Conservation (phyloP, 305 asterid genomes). For the Solanum hybrid region DNA sequence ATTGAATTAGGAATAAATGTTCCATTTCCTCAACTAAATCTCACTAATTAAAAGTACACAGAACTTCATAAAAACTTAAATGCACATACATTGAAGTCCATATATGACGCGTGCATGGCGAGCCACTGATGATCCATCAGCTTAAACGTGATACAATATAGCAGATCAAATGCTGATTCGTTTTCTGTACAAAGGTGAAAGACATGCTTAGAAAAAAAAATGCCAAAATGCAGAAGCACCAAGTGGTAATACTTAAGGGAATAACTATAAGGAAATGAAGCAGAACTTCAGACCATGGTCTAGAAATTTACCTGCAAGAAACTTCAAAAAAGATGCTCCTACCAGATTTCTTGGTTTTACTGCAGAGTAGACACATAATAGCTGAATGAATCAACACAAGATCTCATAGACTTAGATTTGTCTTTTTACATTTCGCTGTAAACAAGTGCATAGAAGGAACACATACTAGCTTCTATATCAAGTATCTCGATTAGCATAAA, state of each 20-base stretch:
- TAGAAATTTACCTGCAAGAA: conserved; percentile 56
- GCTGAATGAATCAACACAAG: neutral
- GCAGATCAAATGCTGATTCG: conserved; percentile 86
- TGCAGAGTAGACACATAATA: conserved; percentile 30
- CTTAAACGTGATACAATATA: conserved; percentile 89
- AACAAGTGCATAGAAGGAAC: neutral
- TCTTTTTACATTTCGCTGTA: neutral
- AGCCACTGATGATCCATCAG: conserved; percentile 96
- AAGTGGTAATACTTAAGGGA: neutral
- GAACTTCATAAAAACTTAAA: neutral
- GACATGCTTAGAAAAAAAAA: neutral
- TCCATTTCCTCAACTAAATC: neutral
- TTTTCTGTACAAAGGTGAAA: conserved; percentile 44
- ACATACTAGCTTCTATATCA: conserved; percentile 89
- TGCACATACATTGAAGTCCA: conserved; percentile 84
- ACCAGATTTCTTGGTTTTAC: conserved; percentile 76
- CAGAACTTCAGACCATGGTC: neutral
- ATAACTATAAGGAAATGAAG: neutral
- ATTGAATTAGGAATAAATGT: neutral
- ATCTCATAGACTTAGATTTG: neutral
- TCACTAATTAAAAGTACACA: neutral
- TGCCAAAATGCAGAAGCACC: neutral
- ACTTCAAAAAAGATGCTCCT: conserved; percentile 89
- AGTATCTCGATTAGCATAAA: conserved; percentile 98
- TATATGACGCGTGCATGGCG: conserved; percentile 90